phyloP scores from a whole-genome alignment of 2,329 filamentous ascomycete species.

The Fusarium miscanthi region DNA sequence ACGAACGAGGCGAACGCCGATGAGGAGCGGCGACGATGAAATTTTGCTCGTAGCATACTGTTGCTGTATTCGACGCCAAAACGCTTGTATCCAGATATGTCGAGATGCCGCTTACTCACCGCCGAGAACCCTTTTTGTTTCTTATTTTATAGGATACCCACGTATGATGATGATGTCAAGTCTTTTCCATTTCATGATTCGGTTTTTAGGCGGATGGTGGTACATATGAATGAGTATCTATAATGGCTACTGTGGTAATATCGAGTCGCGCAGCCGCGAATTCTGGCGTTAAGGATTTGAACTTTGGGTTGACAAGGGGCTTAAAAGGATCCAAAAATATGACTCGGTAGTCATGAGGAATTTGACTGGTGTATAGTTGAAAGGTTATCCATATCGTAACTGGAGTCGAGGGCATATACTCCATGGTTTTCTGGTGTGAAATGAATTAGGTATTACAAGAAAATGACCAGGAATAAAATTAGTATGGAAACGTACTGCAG shows the following conservation, averaged over 20 bases:
- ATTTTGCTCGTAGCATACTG: not conserved
- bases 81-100: not conserved
- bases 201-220: not conserved
- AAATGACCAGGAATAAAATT: not conserved
- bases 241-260: conserved; percentile 25
- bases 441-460: not conserved
- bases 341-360: not conserved
- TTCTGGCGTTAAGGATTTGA: conserved; percentile 26
- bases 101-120: not conserved
- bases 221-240: not conserved
- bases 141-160: conserved; percentile 38
- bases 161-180: conserved; percentile 28
- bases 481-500: not conserved
- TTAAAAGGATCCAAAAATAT: conserved; percentile 8
- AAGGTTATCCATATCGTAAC: not conserved
- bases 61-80: not conserved
- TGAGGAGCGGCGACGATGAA: not conserved
- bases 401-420: not conserved
- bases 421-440: not conserved
- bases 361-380: not conserved
- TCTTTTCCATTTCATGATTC: conserved; percentile 11
- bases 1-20: conserved; percentile 42
- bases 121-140: conserved; percentile 6
- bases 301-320: not conserved
- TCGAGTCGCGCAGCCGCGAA: conserved; percentile 4